Conservation (phyloP, 2,329 filamentous ascomycete genomes). For the Phialemoniopsis sp. region DNA sequence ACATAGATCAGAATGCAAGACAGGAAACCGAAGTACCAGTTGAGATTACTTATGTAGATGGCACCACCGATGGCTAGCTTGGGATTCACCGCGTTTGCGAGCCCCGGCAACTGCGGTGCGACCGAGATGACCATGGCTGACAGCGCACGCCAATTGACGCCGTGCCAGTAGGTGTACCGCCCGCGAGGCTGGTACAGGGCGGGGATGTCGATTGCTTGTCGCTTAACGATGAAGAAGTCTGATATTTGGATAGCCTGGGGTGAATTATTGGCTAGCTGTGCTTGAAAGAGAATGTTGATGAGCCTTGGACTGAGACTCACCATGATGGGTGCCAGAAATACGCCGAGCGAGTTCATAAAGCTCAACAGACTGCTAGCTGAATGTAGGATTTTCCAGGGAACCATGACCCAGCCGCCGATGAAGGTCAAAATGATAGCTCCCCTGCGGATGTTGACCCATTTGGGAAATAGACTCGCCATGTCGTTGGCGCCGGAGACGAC, state of each 20-base stretch:
- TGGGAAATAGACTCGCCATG: constrained; percentile 25
- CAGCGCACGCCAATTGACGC: constrained; percentile 12
- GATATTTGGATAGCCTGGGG: constrained; percentile 17
- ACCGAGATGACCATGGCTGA: constrained; percentile 7
- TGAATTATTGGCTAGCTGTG: constrained; percentile 26
- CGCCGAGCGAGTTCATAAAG: constrained; percentile 57
- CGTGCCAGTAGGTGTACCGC: constrained; percentile 35
- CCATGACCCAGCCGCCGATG: constrained; percentile 49
- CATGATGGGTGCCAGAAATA: constrained; percentile 63
- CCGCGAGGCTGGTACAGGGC: constrained; percentile 27
- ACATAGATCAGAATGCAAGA: constrained; percentile 2
- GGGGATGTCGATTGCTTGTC: constrained; percentile 9
- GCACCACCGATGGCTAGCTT: constrained; percentile 7
- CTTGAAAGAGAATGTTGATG: constrained; percentile 40
- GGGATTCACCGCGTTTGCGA: constrained; percentile 7
- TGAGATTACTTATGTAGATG: constrained; percentile 2
- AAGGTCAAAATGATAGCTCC: constrained; percentile 51
- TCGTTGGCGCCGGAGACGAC: constrained; percentile 51
- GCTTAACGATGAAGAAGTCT: constrained; percentile 8
- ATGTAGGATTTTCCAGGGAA: constrained; percentile 62
- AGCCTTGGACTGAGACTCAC: constrained; percentile 58
- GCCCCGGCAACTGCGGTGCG: constrained; percentile 4
- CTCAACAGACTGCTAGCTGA: constrained; percentile 55
- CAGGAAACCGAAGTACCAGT: constrained; percentile 7
- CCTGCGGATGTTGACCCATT: constrained; percentile 47